These are phyloP conservation scores for Pseudisothecium myosuroides DNA, from an alignment of 225 moss, liverwort and hornwort species.

Conservation along the genomic window DNA sequence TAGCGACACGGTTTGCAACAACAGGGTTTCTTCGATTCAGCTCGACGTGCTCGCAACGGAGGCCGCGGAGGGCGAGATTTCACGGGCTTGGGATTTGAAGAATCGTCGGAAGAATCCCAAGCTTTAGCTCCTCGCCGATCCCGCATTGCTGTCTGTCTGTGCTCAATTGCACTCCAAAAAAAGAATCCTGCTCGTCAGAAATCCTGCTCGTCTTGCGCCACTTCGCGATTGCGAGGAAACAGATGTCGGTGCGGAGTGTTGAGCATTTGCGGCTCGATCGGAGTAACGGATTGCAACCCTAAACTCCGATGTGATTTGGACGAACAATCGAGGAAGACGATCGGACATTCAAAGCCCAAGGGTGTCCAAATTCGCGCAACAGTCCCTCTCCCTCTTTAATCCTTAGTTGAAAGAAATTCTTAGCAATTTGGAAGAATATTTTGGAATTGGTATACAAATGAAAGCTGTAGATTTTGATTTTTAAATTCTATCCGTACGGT, in stretches of 20 bases:
- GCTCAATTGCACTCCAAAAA: neutral
- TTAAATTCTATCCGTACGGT: no score
- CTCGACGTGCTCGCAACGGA: neutral
- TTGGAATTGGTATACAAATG: no score
- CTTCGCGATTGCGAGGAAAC: neutral
- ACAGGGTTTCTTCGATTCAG: neutral
- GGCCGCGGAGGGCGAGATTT: conserved; percentile 6
- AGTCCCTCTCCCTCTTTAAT: no score
- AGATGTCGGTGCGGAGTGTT: neutral
- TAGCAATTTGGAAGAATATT: no score
- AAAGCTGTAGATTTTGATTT: no score
- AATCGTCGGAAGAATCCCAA: neutral
- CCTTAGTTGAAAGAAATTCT: no score
- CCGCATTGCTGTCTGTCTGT: conserved; percentile 8
- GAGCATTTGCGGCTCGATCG: neutral
- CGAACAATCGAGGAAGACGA: neutral
- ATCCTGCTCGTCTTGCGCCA: neutral
- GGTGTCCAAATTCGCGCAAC: neutral
- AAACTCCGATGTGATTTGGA: neutral
- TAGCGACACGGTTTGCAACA: conserved; percentile 3
- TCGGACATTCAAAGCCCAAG: neutral
- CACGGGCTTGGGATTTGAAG: neutral
- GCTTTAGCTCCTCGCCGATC: conserved; percentile 11
- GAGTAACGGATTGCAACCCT: neutral
- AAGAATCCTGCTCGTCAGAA: neutral